These are phyloP conservation scores for Metschnikowia lunata DNA, from an alignment of 805 yeast species.

Conservation along the genomic window DNA sequence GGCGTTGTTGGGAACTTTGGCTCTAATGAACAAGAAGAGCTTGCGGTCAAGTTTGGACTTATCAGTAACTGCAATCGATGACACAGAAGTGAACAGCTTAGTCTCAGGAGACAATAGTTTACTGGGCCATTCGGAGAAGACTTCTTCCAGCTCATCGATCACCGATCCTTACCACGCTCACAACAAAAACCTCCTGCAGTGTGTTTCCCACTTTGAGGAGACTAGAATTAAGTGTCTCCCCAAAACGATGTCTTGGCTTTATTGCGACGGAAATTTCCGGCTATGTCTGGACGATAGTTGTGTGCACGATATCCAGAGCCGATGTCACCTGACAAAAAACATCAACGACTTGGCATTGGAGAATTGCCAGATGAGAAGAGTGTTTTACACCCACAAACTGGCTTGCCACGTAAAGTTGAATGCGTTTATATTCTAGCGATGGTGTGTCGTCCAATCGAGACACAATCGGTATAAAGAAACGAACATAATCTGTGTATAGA, in stretches of 20 bases:
- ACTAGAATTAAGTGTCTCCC: too few species aligned
- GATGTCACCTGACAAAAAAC: slow-evolving; percentile 11
- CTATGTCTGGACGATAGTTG: slow-evolving; percentile 15
- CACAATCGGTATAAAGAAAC: too few species aligned
- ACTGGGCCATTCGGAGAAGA: too few species aligned
- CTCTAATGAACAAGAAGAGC: background rate
- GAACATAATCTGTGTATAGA: too few species aligned
- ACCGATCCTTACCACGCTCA: too few species aligned
- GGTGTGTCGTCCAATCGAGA: too few species aligned
- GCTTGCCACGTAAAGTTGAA: slow-evolving; percentile 10
- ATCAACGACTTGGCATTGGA: slow-evolving; percentile 8
- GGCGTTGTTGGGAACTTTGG: slow-evolving; percentile 8
- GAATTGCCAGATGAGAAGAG: slow-evolving; percentile 5
- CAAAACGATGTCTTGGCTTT: slow-evolving; percentile 12
- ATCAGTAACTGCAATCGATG: too few species aligned
- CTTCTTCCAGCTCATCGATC: too few species aligned
- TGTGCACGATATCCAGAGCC: slow-evolving; percentile 7
- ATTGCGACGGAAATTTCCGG: slow-evolving; percentile 13
- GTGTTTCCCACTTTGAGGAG: too few species aligned
- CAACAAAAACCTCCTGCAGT: too few species aligned
- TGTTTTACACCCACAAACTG: slow-evolving; percentile 15
- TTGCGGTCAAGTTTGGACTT: background rate
- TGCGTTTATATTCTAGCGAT: slow-evolving; percentile 12
- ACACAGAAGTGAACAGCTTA: too few species aligned
- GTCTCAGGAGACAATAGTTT: too few species aligned